Evolutionary conservation across 225 moss, liverwort and hornwort species (phyloP).

Genomic region (Straminergon stramineum): DNA sequence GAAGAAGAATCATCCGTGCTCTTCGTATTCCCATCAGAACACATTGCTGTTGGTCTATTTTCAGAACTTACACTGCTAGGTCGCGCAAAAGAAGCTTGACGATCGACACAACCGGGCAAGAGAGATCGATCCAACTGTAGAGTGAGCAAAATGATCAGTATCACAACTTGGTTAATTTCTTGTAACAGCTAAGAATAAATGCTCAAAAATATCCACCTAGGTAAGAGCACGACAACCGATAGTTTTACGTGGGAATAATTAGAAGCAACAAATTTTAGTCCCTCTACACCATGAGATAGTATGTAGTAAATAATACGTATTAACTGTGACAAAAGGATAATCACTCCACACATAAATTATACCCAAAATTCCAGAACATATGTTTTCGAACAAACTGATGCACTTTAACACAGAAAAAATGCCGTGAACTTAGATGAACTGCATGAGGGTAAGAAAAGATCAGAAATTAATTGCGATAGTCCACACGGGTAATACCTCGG

Average conservation of each 20-base stretch:
- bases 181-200: not conserved
- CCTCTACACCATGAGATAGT: not conserved
- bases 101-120: slow-evolving; percentile 4
- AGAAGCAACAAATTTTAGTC: not conserved
- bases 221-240: not conserved
- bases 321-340: not conserved
- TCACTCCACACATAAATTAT: not conserved
- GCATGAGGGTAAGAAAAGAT: not conserved
- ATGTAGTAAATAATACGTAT: not conserved
- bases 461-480: not conserved
- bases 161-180: not conserved
- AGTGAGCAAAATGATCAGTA: slow-evolving; percentile 1
- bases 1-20: slow-evolving; percentile 28
- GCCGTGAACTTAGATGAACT: not conserved
- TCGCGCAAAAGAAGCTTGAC: not conserved
- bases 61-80: slow-evolving; percentile 19
- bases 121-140: slow-evolving; percentile 16
- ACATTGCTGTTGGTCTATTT: slow-evolving; percentile 18
- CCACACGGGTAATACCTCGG: slow-evolving; percentile 36
- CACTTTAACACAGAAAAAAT: not conserved
- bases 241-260: not conserved
- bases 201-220: not conserved
- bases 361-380: not conserved
- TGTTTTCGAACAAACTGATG: not conserved
- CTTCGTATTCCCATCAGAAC: slow-evolving; percentile 24